Evolutionary conservation across 2,329 filamentous ascomycete genomes (phyloP).

Genomic region (Diaporthe citriasiana): DNA sequence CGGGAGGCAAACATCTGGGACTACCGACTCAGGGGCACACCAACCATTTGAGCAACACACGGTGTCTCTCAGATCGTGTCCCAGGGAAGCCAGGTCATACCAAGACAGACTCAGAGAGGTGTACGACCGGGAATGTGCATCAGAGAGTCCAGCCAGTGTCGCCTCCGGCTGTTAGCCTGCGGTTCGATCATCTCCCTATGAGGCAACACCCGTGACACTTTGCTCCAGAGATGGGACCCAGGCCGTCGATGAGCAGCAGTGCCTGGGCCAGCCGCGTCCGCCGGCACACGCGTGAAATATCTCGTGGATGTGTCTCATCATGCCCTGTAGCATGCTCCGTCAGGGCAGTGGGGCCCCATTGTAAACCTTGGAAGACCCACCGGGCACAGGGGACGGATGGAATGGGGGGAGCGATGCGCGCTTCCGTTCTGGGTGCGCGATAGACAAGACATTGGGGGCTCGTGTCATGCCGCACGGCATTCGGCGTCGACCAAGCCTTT

Average conservation of each 20-base stretch:
- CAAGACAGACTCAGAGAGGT: not conserved
- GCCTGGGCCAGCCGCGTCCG: conserved; percentile 20
- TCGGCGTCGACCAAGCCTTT: not conserved
- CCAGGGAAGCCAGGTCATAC: not conserved
- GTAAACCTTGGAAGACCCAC: conserved; percentile 12
- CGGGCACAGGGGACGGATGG: not conserved
- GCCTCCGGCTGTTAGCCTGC: conserved; percentile 4
- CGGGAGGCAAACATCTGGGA: conserved; percentile 4
- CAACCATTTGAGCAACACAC: not conserved
- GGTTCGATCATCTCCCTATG: conserved; percentile 1
- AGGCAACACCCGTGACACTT: conserved; percentile 15
- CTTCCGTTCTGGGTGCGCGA: not conserved
- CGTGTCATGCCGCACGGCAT: conserved; percentile 15
- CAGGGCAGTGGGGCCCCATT: not conserved
- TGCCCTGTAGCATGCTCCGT: conserved; percentile 8
- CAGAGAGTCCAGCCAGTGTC: not conserved
- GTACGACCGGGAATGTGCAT: conserved; percentile 5
- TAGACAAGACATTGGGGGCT: not conserved
- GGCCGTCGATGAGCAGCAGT: not conserved
- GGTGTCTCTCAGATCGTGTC: conserved; percentile 21
- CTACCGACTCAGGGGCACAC: conserved; percentile 23
- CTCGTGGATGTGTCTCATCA: not conserved
- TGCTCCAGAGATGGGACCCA: not conserved
- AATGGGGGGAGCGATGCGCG: not conserved
- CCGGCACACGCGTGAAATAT: conserved; percentile 31